These are phyloP conservation scores for Hypomyces perniciosus DNA, from an alignment of 2,329 filamentous ascomycete species.

Conservation along the genomic window DNA sequence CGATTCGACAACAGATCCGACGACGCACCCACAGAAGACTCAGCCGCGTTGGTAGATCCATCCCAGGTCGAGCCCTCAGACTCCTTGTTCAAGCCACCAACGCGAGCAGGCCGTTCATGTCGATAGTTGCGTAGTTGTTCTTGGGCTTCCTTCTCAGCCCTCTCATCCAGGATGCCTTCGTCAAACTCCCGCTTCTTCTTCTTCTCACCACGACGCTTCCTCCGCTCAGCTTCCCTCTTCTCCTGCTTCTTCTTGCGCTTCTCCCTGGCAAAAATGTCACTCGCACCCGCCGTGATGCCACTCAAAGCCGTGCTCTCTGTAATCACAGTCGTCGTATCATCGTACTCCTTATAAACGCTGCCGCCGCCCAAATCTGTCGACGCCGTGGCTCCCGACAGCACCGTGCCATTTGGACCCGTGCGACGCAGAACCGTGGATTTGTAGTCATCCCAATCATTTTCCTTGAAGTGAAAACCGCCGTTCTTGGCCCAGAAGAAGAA, in stretches of 20 bases:
- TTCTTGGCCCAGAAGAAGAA: constrained; percentile 99
- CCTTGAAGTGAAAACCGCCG: constrained; percentile 80
- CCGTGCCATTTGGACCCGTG: constrained; percentile 81
- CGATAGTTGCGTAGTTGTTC: constrained; percentile 76
- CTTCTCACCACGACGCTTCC: constrained; percentile 25
- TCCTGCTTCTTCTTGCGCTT: constrained; percentile 49
- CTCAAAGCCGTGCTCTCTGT: constrained; percentile 43
- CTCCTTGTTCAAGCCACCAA: constrained; percentile 82
- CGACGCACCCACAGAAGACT: constrained; percentile 53
- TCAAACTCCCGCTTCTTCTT: constrained; percentile 44
- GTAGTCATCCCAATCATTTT: constrained; percentile 96
- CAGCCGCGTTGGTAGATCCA: constrained; percentile 62
- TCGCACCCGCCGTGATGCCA: constrained; percentile 53
- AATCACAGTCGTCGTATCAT: constrained; percentile 40
- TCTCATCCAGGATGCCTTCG: constrained; percentile 57
- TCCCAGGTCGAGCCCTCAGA: constrained; percentile 76
- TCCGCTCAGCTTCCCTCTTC: constrained; percentile 36
- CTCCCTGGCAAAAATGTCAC: constrained; percentile 50
- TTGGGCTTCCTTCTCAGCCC: constrained; percentile 57
- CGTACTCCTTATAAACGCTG: constrained; percentile 72
- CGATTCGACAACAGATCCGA: constrained; percentile 56
- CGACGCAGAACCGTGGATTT: constrained; percentile 88
- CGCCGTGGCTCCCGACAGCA: constrained; percentile 74
- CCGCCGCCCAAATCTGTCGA: constrained; percentile 83
- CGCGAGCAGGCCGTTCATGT: constrained; percentile 75